Base-by-base conservation (phyloP, 1,284 basidiomycete genomes). In the Moniliophthora roreri region DNA sequence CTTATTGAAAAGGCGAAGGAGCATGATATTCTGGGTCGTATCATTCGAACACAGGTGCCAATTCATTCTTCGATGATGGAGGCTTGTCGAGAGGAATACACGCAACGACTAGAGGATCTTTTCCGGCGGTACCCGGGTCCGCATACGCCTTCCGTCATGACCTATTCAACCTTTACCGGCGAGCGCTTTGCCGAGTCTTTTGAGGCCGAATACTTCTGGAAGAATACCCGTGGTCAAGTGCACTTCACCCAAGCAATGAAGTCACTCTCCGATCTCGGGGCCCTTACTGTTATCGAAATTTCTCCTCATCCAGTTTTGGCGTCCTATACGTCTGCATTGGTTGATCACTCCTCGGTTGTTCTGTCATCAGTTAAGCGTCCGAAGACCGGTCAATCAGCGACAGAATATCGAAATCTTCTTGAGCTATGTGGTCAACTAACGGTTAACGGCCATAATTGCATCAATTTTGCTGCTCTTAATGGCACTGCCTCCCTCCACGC, bases 61-160 rank as follows among this genome's bases (percentile, higher is more conserved):
- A 66, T 70, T 4, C 74, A 75, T 55, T 69, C 66, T 1, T 48
- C 53, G 2, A 57, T 70, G 36, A 69, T 75, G 67, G 67, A 69
- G 7, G 41, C 58, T 4, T 73, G 71, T 52, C 48, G 60, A 44
- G 48, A 56, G 1, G 52, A 63, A 20, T 74, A 66, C 53, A n/a
- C 51, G 20, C n/a, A 38, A 21, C 51, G 56, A 0, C 57, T 71
- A 0, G 52, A 44, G 0, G 63, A 62, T 2, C 59, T 70, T 36
- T 72, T 69, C 36, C 24, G 20, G 15, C 42, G 39, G 3, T 41
- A 57, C 39, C 49, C 36, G 24, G 40, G 36, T 9, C 18, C 40
- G 8, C 32, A 52, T 38, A 28, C 23, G 3, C 52, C 56, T 15
- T 24, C 28, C 20, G 28, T 60, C 20, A 37, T 35, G 20, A 48